phyloP scores from a whole-genome alignment of 371 early-diverging fungal genomes.

The Mortierella sp. region DNA sequence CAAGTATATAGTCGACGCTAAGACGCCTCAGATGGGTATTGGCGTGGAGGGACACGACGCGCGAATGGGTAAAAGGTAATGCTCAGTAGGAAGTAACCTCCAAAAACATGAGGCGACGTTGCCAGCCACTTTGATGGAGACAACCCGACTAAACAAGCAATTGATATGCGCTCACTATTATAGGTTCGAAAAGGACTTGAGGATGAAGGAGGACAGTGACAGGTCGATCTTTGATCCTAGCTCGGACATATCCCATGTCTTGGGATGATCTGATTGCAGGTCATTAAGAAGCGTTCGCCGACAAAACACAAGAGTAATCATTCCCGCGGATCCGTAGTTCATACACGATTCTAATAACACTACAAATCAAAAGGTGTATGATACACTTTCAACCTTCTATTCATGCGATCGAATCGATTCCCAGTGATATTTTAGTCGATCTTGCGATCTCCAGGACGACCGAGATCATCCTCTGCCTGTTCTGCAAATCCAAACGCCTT shows the following conservation, averaged over 20 bases:
- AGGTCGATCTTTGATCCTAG: constrained; percentile 34
- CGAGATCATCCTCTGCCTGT: constrained; percentile 41
- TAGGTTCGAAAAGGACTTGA: constrained; percentile 53
- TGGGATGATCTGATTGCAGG: too few relatives aligned
- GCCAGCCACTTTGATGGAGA: too few relatives aligned
- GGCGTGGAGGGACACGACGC: constrained; percentile 94
- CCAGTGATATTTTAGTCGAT: constrained; percentile 18
- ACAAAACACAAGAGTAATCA: too few relatives aligned
- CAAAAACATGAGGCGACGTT: not conserved
- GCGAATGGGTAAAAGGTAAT: constrained; percentile 73
- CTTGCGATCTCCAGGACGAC: constrained; percentile 51
- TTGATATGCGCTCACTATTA: not conserved
- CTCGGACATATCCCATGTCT: constrained; percentile 31
- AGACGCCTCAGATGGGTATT: constrained; percentile 82
- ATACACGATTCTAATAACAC: not conserved
- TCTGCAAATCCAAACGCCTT: constrained; percentile 54
- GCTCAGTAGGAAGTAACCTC: not conserved
- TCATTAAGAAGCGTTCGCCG: too few relatives aligned
- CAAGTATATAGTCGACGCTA: constrained; percentile 94
- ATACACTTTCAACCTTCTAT: too few relatives aligned
- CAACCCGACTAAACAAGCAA: not conserved
- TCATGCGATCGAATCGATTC: too few relatives aligned
- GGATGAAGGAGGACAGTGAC: constrained; percentile 40
- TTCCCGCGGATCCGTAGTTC: too few relatives aligned
- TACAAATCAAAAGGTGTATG: too few relatives aligned